Percentiles rank a stretch among this genome's conserved stretches.
These are phyloP conservation scores for Conticribra weissflogii DNA, from an alignment of 108 stramenopile genomes.

Conservation along the genomic window DNA sequence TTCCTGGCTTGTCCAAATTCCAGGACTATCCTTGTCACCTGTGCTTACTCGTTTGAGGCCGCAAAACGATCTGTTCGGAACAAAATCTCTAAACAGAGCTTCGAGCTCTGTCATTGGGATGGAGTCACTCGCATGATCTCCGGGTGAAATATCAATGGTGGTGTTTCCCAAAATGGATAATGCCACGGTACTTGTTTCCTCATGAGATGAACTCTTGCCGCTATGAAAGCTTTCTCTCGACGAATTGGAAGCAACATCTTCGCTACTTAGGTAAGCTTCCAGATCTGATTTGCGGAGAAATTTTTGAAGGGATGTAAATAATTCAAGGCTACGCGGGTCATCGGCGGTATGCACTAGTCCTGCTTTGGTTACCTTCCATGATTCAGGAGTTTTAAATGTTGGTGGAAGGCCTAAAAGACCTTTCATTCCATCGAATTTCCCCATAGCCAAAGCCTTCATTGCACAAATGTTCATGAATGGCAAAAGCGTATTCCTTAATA, in stretches of 20 bases:
- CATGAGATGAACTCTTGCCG: neutral
- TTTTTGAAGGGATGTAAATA: constrained; percentile 43
- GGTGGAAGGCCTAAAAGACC: constrained; percentile 40
- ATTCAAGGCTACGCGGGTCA: constrained; percentile 29
- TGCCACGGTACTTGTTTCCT: constrained; percentile 3
- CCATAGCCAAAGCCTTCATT: constrained; percentile 43
- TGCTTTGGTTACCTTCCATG: constrained; percentile 24
- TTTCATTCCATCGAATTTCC: constrained; percentile 30
- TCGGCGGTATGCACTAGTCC: constrained; percentile 34
- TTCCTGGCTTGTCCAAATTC: constrained; percentile 37
- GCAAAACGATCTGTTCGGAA: constrained; percentile 45
- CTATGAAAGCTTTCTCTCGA: constrained; percentile 13
- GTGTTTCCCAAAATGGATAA: neutral
- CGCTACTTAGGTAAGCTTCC: constrained; percentile 14
- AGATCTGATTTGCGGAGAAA: constrained; percentile 29
- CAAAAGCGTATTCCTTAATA: constrained; percentile 44
- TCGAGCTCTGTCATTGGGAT: constrained; percentile 39
- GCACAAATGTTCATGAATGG: constrained; percentile 66
- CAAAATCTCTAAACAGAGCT: constrained; percentile 36
- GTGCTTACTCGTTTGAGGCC: constrained; percentile 48
- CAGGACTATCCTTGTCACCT: constrained; percentile 25
- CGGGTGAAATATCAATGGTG: constrained; percentile 17
- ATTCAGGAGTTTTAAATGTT: constrained; percentile 29
- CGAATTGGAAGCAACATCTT: constrained; percentile 1
- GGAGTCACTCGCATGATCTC: constrained; percentile 15